These are phyloP conservation scores for Myriosclerotinia scirpicola DNA, from an alignment of 2,329 filamentous ascomycete genomes.

Conservation along the genomic window DNA sequence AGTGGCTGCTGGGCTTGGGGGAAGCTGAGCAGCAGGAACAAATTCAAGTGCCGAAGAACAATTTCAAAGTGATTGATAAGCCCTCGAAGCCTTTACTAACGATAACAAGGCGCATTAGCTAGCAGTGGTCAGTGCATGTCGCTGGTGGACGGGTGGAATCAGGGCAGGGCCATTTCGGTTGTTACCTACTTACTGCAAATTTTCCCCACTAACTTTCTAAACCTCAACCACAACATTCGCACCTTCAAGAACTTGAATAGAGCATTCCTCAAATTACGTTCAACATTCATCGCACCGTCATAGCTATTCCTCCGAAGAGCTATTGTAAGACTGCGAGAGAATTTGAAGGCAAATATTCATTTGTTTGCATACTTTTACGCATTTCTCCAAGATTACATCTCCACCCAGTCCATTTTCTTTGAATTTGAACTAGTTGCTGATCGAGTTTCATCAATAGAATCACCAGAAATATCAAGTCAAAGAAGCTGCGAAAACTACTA, in stretches of 20 bases:
- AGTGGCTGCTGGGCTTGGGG: background rate
- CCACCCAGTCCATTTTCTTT: background rate
- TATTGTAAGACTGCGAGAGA: background rate
- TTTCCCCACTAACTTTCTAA: background rate
- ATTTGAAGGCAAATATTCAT: background rate
- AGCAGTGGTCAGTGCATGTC: conserved; percentile 1
- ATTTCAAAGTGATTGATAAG: background rate
- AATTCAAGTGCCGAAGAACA: background rate
- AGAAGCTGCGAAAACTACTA: background rate
- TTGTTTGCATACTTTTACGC: background rate
- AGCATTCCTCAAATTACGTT: background rate
- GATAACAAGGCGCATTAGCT: background rate
- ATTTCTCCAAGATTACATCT: background rate
- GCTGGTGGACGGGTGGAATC: background rate
- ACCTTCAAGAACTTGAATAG: background rate
- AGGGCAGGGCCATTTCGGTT: background rate
- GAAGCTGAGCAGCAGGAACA: background rate
- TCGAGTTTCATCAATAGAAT: background rate
- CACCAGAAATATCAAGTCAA: background rate
- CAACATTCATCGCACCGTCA: background rate
- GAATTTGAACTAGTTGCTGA: background rate
- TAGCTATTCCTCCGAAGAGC: background rate
- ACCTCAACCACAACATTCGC: conserved; percentile 13
- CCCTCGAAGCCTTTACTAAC: background rate
- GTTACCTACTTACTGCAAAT: background rate